phyloP scores from a whole-genome alignment of 352 stramenopile species.

The Globisporangium nodosum region DNA sequence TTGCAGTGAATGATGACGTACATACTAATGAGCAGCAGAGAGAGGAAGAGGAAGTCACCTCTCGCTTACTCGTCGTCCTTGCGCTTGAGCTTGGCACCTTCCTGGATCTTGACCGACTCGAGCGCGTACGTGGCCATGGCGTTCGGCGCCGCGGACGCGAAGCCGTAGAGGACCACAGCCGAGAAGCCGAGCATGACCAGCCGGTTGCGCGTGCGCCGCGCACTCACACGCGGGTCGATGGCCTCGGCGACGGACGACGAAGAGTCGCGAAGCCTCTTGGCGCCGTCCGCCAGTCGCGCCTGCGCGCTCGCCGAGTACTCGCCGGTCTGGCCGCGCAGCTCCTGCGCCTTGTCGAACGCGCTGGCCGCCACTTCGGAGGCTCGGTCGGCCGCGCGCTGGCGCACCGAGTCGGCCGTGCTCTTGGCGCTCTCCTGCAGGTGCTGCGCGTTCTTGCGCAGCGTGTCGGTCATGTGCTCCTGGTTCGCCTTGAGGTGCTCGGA shows the following conservation, averaged over 20 bases:
- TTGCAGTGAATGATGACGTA: background rate
- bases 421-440: slow-evolving; percentile 38
- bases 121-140: slow-evolving; percentile 68
- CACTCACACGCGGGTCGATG: slow-evolving; percentile 41
- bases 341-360: slow-evolving; percentile 13
- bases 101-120: slow-evolving; percentile 52
- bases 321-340: slow-evolving; percentile 15
- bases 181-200: slow-evolving; percentile 52
- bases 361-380: slow-evolving; percentile 7
- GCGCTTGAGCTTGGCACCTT: slow-evolving; percentile 30
- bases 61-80: slow-evolving; percentile 1
- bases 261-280: slow-evolving; percentile 41
- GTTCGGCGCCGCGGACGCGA: slow-evolving; percentile 51
- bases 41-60: too few species aligned
- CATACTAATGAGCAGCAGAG: background rate
- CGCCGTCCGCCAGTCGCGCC: slow-evolving; percentile 29
- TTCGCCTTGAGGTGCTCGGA: slow-evolving; percentile 21
- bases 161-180: slow-evolving; percentile 68
- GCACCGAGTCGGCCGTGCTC: slow-evolving; percentile 22
- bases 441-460: slow-evolving; percentile 38
- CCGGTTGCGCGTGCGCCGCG: slow-evolving; percentile 46
- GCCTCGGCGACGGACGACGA: slow-evolving; percentile 43
- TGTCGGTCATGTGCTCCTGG: slow-evolving; percentile 27
- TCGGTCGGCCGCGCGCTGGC: slow-evolving; percentile 10
- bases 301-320: slow-evolving; percentile 26